Evolutionary conservation across 495 filamentous ascomycete genomes (phyloP).

Genomic region (Talaromyces ruber): DNA sequence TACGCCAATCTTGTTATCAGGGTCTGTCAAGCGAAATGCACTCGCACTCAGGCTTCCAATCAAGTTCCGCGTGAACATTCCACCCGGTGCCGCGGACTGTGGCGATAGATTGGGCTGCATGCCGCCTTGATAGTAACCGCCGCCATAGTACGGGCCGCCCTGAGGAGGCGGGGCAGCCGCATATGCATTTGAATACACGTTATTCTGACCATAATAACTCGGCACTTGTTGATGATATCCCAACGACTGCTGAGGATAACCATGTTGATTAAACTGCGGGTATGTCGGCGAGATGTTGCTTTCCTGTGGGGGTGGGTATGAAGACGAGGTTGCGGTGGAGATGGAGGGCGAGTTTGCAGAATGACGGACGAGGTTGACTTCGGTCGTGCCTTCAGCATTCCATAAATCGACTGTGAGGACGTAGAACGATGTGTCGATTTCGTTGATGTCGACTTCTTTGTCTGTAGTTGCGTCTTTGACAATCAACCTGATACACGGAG

Average conservation of each 20-base stretch:
- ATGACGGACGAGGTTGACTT: conserved; percentile 91
- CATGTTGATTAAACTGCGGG: conserved; percentile 24
- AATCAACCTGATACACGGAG: conserved; percentile 81
- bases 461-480: conserved; percentile 71
- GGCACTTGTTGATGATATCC: conserved; percentile 29
- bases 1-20: conserved; percentile 76
- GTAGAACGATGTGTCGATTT: conserved; percentile 80
- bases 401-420: conserved; percentile 91
- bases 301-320: conserved; percentile 57
- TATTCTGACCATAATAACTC: conserved; percentile 31
- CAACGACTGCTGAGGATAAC: conserved; percentile 28
- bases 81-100: conserved; percentile 48
- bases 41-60: conserved; percentile 90
- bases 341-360: conserved; percentile 85
- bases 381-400: conserved; percentile 71
- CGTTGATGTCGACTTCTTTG: conserved; percentile 79
- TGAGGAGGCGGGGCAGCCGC: conserved; percentile 21
- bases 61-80: conserved; percentile 95
- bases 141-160: not conserved
- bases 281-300: conserved; percentile 27
- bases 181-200: conserved; percentile 34
- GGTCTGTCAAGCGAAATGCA: conserved; percentile 78
- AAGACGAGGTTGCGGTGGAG: conserved; percentile 69
- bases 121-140: not conserved
- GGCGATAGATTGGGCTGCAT: conserved; percentile 29